Evolutionary conservation across 2,329 filamentous ascomycete species (phyloP), one percentile per base, ranked within the genome.

Genomic region (Exophiala sp.): DNA sequence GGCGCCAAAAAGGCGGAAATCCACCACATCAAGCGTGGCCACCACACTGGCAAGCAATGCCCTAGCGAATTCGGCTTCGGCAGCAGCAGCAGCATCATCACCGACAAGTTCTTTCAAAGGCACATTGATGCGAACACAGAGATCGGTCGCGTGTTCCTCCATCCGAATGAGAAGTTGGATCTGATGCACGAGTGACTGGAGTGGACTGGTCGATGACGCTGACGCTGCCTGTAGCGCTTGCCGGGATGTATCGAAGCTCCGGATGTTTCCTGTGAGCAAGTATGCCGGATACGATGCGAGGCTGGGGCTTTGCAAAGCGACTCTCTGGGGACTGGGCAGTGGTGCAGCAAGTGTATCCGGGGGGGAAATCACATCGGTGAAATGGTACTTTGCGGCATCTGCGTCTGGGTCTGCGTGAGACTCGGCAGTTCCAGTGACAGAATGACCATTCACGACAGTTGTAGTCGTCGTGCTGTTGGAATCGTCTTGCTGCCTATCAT

Each of bases 91-190:
- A 44, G 40, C 82, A 3, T 49, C 83, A 61, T 87, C 82, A 57
- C 86, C 82, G 13, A 82, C 82, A 49, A 91, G 80, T 24, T 88
- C 82, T 7, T 84, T 82, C 66, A 93, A 85, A 22, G 90, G 91
- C 41, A 95, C 86, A 68, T 95, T 96, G 64, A 95, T 80, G 34
- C 86, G 86, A 55, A 95, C 81, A 40, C 95, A 72, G 32, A 97
- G 71, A 68, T 97, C 91, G 1, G 90, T 91, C 50, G 74, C 75
- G 64, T 89, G 77, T 61, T 79, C 77, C 67, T 83, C 83, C 40
- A 97, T 74, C 13, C 91, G 78, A 49, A 96, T 71, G 34, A 96
- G 73, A 13, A 88, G 80, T 58, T 95, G 75, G 93, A 83, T 35
- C 80, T 86, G 6, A 86, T 87, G 55, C 3, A 57, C 60, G n/a